A percentile compares a stretch with the other conserved stretches of the same genome.
Evolutionary conservation across 2,329 filamentous ascomycete species (phyloP).

Genomic region (Keithomyces neogunnii): DNA sequence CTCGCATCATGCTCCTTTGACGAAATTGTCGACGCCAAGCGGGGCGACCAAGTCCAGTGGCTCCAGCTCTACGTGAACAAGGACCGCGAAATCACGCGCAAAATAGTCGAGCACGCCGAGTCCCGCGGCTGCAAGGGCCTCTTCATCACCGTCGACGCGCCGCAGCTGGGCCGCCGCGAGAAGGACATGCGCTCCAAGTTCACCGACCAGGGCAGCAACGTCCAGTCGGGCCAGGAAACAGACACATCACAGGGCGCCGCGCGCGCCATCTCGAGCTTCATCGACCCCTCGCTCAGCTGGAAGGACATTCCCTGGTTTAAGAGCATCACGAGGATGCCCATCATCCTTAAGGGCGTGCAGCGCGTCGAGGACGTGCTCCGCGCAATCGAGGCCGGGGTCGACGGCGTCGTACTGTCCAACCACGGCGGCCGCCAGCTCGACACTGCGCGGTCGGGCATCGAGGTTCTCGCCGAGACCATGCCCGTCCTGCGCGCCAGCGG

Average conservation of each 20-base stretch:
- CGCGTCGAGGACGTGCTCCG: slow-evolving; percentile 88
- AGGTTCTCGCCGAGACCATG: slow-evolving; percentile 90
- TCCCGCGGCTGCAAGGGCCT: slow-evolving; percentile 84
- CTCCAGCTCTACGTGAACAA: slow-evolving; percentile 97
- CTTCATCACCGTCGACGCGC: slow-evolving; percentile 97
- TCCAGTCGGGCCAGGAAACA: slow-evolving; percentile 67
- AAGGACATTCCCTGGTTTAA: slow-evolving; percentile 91
- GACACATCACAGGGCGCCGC: slow-evolving; percentile 90
- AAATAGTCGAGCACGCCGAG: slow-evolving; percentile 89
- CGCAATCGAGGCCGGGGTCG: slow-evolving; percentile 72
- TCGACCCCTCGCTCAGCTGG: slow-evolving; percentile 91
- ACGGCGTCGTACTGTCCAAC: slow-evolving; percentile 90
- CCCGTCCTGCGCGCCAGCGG: slow-evolving; percentile 69
- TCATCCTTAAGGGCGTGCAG: slow-evolving; percentile 94
- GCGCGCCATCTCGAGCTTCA: slow-evolving; percentile 90
- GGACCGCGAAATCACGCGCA: slow-evolving; percentile 80
- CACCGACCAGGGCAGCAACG: slow-evolving; percentile 70
- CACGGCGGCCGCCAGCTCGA: slow-evolving; percentile 94
- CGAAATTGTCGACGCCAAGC: slow-evolving; percentile 81
- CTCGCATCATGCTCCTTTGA: slow-evolving; percentile 95
- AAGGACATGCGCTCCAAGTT: slow-evolving; percentile 98
- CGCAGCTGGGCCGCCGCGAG: slow-evolving; percentile 86
- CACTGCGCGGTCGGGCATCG: slow-evolving; percentile 79
- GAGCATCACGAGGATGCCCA: slow-evolving; percentile 85
- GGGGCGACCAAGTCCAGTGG: slow-evolving; percentile 85